Evolutionary conservation across 2,329 filamentous ascomycete species (phyloP), one percentile per base, ranked within the genome.

Genomic region (Aotearoamyces nothofagi): DNA sequence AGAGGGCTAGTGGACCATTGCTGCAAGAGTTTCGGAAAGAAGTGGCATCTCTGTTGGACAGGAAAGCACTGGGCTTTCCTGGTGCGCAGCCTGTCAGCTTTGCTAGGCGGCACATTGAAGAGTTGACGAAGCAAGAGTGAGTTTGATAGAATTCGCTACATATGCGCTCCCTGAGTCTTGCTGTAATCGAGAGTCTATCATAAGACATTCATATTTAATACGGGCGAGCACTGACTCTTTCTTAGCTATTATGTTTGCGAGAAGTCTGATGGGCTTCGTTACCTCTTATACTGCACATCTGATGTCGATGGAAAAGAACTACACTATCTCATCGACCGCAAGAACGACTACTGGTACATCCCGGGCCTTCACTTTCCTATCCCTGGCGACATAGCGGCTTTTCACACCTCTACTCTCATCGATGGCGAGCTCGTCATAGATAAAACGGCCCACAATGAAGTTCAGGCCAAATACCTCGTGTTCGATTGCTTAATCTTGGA

Each of bases 11-110:
- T 12, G 61, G 60, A n/a, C 55, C 67, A 1, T 58, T 81, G 9
- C 62, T 78, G 26, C 49, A 58, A 26, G 46, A 57, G 11, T 70
- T 92, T 53, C 77, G 78, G 34, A 59, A 61, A 34, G 77, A 83
- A 49, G 81, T 93, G 33, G 78, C 81, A 15, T 49, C 62, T 5
- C 64, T 94, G 24, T 68, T 98, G n/a, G 64, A 67, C 11, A 69
- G 84, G 42, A 63, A 64, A 29, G 73, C 69, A 40, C 56, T 59
- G 14, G 64, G 57, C 39, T 98, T 98, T 43, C 86, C 90, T 1
- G 90, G 74, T 45, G 87, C 90, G 29, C 90, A 98, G 53, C 90
- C 90, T 9, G 86, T 98, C 39, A 92, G 82, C 47, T 98, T 98
- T 51, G 66, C 80, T 31, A 66, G 78, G 33, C 65, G 70, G 43